Percentiles rank a stretch among this genome's conserved stretches.
These are phyloP conservation scores for Mucor piriformis DNA, from an alignment of 371 early-diverging fungal species.

Conservation along the genomic window DNA sequence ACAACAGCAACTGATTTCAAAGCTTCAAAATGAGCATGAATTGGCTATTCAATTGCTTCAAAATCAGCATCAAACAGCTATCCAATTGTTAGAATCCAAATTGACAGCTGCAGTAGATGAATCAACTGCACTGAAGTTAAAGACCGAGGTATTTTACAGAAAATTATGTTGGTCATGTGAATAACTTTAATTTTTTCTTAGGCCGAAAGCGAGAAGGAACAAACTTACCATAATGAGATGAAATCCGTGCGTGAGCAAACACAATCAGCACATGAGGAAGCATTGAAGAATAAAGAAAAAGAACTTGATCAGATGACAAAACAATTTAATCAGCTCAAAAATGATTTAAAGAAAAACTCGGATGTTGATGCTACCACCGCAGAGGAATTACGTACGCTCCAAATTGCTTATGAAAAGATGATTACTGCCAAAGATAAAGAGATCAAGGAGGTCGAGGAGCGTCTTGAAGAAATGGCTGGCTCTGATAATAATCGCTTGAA, in stretches of 20 bases:
- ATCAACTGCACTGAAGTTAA: not conserved
- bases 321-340: conserved; percentile 5
- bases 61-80: conserved; percentile 9
- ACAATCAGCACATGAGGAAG: conserved; percentile 4
- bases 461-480: conserved; percentile 30
- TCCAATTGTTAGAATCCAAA: conserved; percentile 1
- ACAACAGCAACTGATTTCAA: conserved; percentile 8
- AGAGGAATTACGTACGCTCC: conserved; percentile 27
- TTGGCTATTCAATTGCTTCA: conserved; percentile 14
- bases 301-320: conserved; percentile 13
- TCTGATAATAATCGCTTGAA: not conserved
- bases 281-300: conserved; percentile 14
- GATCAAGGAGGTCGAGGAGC: conserved; percentile 41
- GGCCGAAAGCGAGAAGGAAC: conserved; percentile 4
- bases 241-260: conserved; percentile 11
- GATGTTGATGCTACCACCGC: not conserved
- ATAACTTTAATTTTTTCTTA: not conserved
- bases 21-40: conserved; percentile 16
- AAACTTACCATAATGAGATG: conserved; percentile 9
- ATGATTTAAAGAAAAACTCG: not conserved
- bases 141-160: not conserved
- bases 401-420: conserved; percentile 44
- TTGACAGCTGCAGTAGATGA: conserved; percentile 6
- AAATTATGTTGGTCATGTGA: not conserved
- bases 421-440: conserved; percentile 43